Conservation (phyloP, 2,329 filamentous ascomycete genomes). For the Alternaria solani region DNA sequence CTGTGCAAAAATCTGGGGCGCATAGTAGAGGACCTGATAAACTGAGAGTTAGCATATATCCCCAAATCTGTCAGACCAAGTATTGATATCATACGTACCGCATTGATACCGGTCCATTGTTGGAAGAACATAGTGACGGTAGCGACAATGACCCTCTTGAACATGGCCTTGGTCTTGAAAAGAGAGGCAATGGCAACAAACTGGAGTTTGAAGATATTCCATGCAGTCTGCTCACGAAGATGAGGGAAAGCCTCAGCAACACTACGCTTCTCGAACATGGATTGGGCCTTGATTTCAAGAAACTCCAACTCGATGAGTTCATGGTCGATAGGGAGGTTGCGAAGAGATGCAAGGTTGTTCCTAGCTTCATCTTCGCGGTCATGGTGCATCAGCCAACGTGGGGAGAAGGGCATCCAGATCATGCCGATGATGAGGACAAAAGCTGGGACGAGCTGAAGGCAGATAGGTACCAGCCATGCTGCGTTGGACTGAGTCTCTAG, state of each 20-base stretch:
- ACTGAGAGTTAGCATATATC: background rate
- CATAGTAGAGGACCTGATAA: conserved; percentile 57
- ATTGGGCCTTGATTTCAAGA: conserved; percentile 83
- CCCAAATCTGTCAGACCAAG: no score
- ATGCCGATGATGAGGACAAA: conserved; percentile 73
- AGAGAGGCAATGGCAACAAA: conserved; percentile 72
- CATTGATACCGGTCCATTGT: conserved; percentile 62
- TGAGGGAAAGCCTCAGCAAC: conserved; percentile 72
- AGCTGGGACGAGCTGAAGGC: conserved; percentile 74
- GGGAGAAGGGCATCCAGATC: conserved; percentile 81
- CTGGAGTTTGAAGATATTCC: conserved; percentile 66
- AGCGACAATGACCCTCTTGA: conserved; percentile 70
- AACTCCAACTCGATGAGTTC: conserved; percentile 78
- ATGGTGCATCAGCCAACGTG: conserved; percentile 77
- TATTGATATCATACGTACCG: conserved; percentile 33
- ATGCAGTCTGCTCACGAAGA: conserved; percentile 64
- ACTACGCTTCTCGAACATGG: conserved; percentile 76
- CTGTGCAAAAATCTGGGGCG: conserved; percentile 59
- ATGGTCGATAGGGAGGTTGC: conserved; percentile 67
- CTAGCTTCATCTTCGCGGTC: conserved; percentile 73
- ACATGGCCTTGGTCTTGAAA: conserved; percentile 72
- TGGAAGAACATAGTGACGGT: conserved; percentile 60
- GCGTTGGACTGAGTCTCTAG: conserved; percentile 66
- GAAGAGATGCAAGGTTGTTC: conserved; percentile 68
- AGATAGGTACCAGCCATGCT: conserved; percentile 78